Evolutionary conservation across 1,139 yeast species (phyloP).

Genomic region (Casaregolazyma lundiana): DNA sequence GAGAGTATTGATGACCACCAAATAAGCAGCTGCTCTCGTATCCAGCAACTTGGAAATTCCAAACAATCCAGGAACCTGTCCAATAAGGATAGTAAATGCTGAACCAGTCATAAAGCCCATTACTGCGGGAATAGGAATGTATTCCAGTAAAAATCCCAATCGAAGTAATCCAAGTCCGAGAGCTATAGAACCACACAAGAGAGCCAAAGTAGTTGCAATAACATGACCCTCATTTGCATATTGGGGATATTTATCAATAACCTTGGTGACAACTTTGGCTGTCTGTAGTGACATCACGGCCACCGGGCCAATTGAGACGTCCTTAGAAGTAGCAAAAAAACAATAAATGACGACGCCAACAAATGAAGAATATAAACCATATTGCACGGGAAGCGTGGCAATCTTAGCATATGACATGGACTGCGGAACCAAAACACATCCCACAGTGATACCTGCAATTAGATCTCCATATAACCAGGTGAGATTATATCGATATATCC

Average conservation of each 20-base stretch:
- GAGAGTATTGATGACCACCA: constrained; percentile 65
- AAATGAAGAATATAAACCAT: constrained; percentile 86
- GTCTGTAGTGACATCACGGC: constrained; percentile 94
- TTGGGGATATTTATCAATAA: constrained; percentile 47
- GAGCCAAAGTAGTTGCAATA: constrained; percentile 75
- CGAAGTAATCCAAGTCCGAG: constrained; percentile 77
- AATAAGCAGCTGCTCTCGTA: constrained; percentile 67
- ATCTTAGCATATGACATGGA: constrained; percentile 91
- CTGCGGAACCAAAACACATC: constrained; percentile 90
- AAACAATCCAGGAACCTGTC: constrained; percentile 85
- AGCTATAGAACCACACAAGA: constrained; percentile 82
- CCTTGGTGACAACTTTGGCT: constrained; percentile 67
- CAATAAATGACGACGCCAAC: constrained; percentile 88
- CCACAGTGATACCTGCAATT: constrained; percentile 90
- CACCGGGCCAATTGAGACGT: constrained; percentile 94
- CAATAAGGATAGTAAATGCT: constrained; percentile 72
- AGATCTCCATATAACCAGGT: constrained; percentile 79
- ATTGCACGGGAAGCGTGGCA: constrained; percentile 77
- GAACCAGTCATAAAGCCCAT: constrained; percentile 96
- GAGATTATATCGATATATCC: constrained; percentile 81
- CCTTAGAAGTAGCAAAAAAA: constrained; percentile 90
- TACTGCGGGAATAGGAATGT: constrained; percentile 87
- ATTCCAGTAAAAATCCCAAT: constrained; percentile 82
- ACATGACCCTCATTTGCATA: constrained; percentile 37
- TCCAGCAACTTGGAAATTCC: constrained; percentile 63